Percentiles rank a stretch among this genome's conserved stretches.
These are phyloP conservation scores for Monosporozyma solicola DNA, from an alignment of 805 yeast genomes.

Conservation along the genomic window DNA sequence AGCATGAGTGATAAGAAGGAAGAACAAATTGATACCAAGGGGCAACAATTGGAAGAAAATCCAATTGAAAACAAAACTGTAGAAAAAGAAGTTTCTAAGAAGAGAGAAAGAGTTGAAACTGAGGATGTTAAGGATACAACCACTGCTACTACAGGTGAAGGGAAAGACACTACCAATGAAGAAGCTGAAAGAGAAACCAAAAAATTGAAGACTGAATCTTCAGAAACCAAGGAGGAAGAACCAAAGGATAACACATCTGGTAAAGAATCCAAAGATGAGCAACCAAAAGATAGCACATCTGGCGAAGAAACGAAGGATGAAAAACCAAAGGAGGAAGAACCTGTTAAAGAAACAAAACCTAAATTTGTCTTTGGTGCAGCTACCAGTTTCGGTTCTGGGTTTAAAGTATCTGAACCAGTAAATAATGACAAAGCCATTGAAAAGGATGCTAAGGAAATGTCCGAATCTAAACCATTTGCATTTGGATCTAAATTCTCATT, in stretches of 20 bases:
- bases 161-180: conserved; percentile 4
- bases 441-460: background rate
- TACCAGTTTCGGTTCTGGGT: conserved; percentile 39
- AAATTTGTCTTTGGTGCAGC: conserved; percentile 50
- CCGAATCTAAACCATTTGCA: conserved; percentile 20
- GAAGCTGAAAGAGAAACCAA: background rate
- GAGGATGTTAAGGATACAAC: conserved; percentile 10
- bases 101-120: conserved; percentile 14
- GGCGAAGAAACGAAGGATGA: background rate
- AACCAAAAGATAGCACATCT: background rate
- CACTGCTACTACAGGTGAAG: conserved; percentile 1
- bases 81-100: conserved; percentile 1
- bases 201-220: background rate
- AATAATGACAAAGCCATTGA: conserved; percentile 5
- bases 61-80: background rate
- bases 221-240: background rate
- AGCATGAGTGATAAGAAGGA: background rate
- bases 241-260: background rate
- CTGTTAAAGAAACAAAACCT: conserved; percentile 21
- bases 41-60: background rate
- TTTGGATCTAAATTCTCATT: conserved; percentile 41
- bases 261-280: background rate
- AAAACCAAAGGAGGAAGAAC: conserved; percentile 1
- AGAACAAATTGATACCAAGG: background rate
- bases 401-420: conserved; percentile 19